Conservation (phyloP, 768 basidiomycete genomes). For the Termitomyces sp. region DNA sequence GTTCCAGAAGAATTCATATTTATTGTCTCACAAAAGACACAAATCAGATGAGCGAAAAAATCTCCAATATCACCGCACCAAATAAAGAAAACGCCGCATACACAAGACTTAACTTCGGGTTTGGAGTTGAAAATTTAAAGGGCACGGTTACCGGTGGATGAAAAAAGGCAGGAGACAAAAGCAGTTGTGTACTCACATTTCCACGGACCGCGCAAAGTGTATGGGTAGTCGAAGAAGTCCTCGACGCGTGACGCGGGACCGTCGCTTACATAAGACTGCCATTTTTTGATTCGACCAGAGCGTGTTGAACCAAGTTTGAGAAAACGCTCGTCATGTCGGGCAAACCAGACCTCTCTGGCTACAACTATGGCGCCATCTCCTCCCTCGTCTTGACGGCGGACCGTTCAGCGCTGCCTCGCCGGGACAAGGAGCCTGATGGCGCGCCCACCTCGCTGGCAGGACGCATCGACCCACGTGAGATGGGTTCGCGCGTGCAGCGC, state of each 20-base stretch:
- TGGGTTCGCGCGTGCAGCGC: constrained; percentile 87
- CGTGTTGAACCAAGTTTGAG: neutral
- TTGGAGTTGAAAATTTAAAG: too few species aligned
- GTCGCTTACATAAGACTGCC: constrained; percentile 2
- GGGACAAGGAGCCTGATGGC: constrained; percentile 96
- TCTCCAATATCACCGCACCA: too few species aligned
- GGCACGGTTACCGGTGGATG: too few species aligned
- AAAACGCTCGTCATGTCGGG: constrained; percentile 17
- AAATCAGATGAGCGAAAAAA: too few species aligned
- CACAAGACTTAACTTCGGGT: too few species aligned
- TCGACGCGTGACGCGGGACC: neutral
- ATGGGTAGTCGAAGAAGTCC: too few species aligned
- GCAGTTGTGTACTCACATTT: too few species aligned
- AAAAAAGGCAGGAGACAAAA: too few species aligned
- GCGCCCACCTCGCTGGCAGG: constrained; percentile 91
- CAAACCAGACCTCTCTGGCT: constrained; percentile 81
- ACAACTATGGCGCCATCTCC: constrained; percentile 95
- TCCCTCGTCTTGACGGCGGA: constrained; percentile 94
- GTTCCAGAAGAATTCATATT: too few species aligned
- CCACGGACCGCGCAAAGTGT: too few species aligned
- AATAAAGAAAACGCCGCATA: too few species aligned
- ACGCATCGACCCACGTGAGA: constrained; percentile 81
- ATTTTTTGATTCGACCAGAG: constrained; percentile 5
- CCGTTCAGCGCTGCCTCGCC: constrained; percentile 69
- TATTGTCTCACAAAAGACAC: too few species aligned